Percentiles rank a stretch among this genome's conserved stretches.
phyloP scores from a whole-genome alignment of 441 rosid genomes.

The Adansonia rubrostipa region DNA sequence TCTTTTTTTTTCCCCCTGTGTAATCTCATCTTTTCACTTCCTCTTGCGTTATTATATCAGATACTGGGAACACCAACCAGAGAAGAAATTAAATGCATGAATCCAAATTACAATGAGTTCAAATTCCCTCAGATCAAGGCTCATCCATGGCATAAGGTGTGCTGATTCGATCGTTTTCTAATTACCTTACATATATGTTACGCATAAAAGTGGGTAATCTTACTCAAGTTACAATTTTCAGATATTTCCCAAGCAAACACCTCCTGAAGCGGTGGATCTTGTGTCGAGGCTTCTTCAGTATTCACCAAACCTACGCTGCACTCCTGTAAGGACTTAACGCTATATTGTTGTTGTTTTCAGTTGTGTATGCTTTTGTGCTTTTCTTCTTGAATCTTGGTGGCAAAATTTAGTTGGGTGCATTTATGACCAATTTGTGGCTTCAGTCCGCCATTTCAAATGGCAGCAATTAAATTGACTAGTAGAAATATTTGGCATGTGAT shows the following conservation, averaged over 20 bases:
- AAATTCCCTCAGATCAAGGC: slow-evolving; percentile 91
- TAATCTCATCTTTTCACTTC: slow-evolving; percentile 49
- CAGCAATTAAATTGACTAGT: not conserved
- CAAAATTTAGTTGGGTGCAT: not conserved
- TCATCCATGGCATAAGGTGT: slow-evolving; percentile 95
- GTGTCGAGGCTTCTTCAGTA: slow-evolving; percentile 85
- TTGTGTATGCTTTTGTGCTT: not conserved
- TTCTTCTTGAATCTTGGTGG: not conserved
- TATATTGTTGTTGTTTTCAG: not conserved
- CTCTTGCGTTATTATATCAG: slow-evolving; percentile 40
- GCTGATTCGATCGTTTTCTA: slow-evolving; percentile 20
- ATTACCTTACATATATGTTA: not conserved
- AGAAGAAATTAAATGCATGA: slow-evolving; percentile 93
- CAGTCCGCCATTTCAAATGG: not conserved
- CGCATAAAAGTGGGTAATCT: slow-evolving; percentile 21
- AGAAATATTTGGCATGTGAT: not conserved
- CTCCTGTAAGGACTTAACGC: slow-evolving; percentile 62
- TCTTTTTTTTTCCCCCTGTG: not conserved
- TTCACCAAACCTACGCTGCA: slow-evolving; percentile 77
- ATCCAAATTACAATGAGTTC: slow-evolving; percentile 88
- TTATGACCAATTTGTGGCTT: not conserved
- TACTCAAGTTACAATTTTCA: slow-evolving; percentile 33
- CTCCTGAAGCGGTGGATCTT: slow-evolving; percentile 78
- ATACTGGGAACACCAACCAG: slow-evolving; percentile 84
- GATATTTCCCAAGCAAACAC: slow-evolving; percentile 69